Evolutionary conservation across 805 yeast genomes (phyloP).

Genomic region (Saccharomycopsis schoenii): DNA sequence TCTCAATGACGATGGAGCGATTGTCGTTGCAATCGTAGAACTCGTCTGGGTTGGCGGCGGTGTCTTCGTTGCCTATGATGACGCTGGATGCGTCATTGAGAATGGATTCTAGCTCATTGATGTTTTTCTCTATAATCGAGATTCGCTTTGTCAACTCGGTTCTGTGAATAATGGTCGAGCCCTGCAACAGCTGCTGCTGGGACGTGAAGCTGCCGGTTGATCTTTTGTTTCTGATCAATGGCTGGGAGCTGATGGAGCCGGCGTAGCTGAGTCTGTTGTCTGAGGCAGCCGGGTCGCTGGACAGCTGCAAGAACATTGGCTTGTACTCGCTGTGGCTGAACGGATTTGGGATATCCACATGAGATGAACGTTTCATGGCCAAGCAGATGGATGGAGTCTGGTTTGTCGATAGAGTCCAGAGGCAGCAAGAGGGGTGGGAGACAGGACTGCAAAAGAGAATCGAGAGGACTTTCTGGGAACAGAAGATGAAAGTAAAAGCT

Average conservation of each 20-base stretch:
- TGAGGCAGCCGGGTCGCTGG: slow-evolving; percentile 9
- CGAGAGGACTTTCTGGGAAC: too few relatives aligned
- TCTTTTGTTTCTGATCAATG: neutral
- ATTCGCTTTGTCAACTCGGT: slow-evolving; percentile 11
- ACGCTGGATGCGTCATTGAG: slow-evolving; percentile 13
- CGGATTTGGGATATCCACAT: slow-evolving; percentile 17
- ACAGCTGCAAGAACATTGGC: slow-evolving; percentile 17
- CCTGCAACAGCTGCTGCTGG: neutral
- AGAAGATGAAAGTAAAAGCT: too few relatives aligned
- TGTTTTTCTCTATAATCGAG: slow-evolving; percentile 15
- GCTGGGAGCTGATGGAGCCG: neutral
- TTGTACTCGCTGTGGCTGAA: slow-evolving; percentile 18
- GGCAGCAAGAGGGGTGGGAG: neutral
- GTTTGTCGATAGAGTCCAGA: too few relatives aligned
- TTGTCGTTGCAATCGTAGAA: neutral
- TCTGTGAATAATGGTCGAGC: neutral
- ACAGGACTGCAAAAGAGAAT: neutral
- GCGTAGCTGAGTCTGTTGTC: neutral
- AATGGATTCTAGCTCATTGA: slow-evolving; percentile 15
- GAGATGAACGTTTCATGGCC: slow-evolving; percentile 1
- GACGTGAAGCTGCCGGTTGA: neutral
- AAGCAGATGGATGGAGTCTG: neutral
- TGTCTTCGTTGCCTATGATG: slow-evolving; percentile 7
- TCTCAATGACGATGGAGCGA: neutral
- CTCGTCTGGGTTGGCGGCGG: neutral